Evolutionary conservation across 2,329 filamentous ascomycete genomes (phyloP).

Genomic region (Akanthomyces uredinophilus): DNA sequence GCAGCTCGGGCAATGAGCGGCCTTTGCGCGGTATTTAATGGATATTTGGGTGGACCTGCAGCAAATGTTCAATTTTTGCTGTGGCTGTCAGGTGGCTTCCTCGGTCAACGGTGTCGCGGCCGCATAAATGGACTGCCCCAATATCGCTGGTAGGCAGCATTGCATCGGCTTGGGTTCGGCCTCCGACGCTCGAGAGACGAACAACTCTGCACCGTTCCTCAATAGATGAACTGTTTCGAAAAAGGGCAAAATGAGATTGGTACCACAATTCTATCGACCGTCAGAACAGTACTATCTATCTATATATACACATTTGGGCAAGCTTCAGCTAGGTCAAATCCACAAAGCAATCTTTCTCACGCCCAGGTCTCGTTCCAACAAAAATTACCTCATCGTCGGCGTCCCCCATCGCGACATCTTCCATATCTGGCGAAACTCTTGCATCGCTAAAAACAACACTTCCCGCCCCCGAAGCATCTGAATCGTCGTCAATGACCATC

Average conservation of each 20-base stretch:
- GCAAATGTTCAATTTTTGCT: neutral
- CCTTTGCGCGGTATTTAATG: neutral
- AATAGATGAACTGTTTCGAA: too few relatives aligned
- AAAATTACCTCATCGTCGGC: constrained; percentile 9
- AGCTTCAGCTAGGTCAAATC: neutral
- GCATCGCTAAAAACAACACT: constrained; percentile 8
- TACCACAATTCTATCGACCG: too few relatives aligned
- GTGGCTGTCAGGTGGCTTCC: neutral
- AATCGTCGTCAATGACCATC: constrained; percentile 23
- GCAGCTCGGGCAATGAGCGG: neutral
- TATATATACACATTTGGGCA: neutral
- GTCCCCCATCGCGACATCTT: constrained; percentile 18
- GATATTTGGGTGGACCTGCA: neutral
- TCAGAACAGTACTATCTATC: neutral
- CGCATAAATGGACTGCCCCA: neutral
- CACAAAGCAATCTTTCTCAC: constrained; percentile 1
- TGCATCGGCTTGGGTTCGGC: neutral
- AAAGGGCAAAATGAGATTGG: neutral
- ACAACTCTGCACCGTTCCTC: neutral
- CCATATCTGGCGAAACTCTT: constrained; percentile 22
- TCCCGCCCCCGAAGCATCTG: constrained; percentile 16
- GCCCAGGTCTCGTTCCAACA: constrained; percentile 1
- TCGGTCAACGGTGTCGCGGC: neutral
- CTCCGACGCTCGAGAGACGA: neutral
- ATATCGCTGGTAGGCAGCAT: too few relatives aligned